Evolutionary conservation across 2,329 filamentous ascomycete genomes (phyloP).

Genomic region (Exserohilum rostratum): DNA sequence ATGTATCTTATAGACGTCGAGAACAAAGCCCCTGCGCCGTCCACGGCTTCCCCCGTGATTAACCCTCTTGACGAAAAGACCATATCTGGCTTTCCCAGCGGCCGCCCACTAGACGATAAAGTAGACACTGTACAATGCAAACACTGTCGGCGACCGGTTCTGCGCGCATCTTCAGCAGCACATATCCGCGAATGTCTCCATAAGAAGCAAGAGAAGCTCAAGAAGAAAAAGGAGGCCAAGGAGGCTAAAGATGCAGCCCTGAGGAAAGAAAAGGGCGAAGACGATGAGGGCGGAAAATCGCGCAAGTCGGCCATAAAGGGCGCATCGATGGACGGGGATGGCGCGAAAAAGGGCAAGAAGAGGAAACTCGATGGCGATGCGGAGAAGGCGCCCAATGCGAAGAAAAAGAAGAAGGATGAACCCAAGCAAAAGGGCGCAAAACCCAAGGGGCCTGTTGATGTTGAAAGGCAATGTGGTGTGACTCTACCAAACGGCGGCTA

Average conservation of each 20-base stretch:
- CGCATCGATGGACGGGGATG: conserved; percentile 44
- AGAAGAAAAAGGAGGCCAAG: conserved; percentile 69
- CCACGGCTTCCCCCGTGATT: conserved; percentile 47
- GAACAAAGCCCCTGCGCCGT: conserved; percentile 29
- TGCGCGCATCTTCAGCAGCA: conserved; percentile 74
- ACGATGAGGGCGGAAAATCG: conserved; percentile 51
- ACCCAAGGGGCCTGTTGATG: conserved; percentile 89
- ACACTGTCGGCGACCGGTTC: conserved; percentile 88
- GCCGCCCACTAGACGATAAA: conserved; percentile 79
- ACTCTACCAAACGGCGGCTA: conserved; percentile 81
- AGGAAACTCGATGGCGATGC: conserved; percentile 61
- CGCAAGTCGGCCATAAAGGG: conserved; percentile 51
- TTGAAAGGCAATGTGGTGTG: conserved; percentile 92
- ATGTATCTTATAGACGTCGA: conserved; percentile 29
- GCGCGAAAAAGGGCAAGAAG: conserved; percentile 54
- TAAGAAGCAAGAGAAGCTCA: conserved; percentile 73
- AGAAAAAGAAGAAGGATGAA: conserved; percentile 95
- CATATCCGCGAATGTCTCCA: conserved; percentile 86
- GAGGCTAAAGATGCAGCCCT: conserved; percentile 59
- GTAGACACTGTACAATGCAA: conserved; percentile 84
- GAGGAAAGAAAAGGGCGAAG: conserved; percentile 54
- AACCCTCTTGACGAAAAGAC: conserved; percentile 75
- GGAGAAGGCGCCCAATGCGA: conserved; percentile 78
- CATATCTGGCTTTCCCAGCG: conserved; percentile 79
- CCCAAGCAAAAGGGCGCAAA: conserved; percentile 83